Percentiles rank a stretch among this genome's conserved stretches.
Conservation (phyloP, 2,329 filamentous ascomycete genomes). For the Exophiala oligosperma region DNA sequence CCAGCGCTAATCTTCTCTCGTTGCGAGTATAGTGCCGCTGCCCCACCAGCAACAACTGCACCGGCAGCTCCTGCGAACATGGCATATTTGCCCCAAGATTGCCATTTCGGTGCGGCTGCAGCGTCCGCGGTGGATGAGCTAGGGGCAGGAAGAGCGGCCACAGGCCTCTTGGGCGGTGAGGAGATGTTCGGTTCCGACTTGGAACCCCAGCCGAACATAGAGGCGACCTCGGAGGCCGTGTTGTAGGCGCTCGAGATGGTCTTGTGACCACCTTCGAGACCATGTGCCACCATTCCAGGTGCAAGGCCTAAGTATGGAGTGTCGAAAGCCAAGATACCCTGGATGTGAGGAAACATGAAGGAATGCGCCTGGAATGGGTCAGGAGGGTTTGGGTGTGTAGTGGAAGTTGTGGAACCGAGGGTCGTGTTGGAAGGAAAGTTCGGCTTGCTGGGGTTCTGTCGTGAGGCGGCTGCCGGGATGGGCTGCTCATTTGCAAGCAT, state of each 20-base stretch:
- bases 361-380: constrained; percentile 20
- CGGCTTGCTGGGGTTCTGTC: constrained; percentile 26
- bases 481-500: constrained; percentile 68
- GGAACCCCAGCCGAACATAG: constrained; percentile 60
- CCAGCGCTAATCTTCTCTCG: constrained; percentile 76
- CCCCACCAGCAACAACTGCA: constrained; percentile 76
- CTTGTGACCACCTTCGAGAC: constrained; percentile 81
- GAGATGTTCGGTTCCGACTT: constrained; percentile 25
- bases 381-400: constrained; percentile 21
- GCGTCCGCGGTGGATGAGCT: constrained; percentile 41
- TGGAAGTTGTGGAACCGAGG: constrained; percentile 23
- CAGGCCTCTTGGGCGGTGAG: constrained; percentile 19
- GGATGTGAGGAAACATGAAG: constrained; percentile 91
- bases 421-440: constrained; percentile 29
- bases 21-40: constrained; percentile 82
- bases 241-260: constrained; percentile 70
- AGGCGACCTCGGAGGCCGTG: constrained; percentile 63
- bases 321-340: constrained; percentile 88
- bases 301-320: constrained; percentile 72
- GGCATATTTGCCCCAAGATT: constrained; percentile 79
- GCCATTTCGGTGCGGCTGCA: constrained; percentile 60
- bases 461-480: constrained; percentile 37
- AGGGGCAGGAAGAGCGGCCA: constrained; percentile 35
- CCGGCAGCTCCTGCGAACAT: constrained; percentile 81
- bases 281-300: constrained; percentile 51